Base-by-base conservation (phyloP, 2,329 filamentous ascomycete species). In the Verticillium klebahnii region DNA sequence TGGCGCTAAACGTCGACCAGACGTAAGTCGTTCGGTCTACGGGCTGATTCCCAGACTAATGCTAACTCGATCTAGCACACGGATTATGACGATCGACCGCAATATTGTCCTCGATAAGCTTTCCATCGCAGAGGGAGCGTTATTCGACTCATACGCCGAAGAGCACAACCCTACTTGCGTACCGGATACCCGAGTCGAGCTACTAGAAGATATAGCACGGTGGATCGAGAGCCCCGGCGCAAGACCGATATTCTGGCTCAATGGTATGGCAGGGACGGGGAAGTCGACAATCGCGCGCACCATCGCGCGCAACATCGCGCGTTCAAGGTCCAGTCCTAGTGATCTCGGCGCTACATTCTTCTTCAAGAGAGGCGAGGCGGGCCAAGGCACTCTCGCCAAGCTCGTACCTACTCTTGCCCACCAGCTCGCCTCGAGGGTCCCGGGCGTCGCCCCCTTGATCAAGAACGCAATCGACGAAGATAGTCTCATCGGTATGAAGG, bases 351-450 rank as follows among this genome's bases (percentile, higher is more conserved):
- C 73, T 2, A 77, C 72, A 62, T 81, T 82, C 64, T 80, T 80
- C 68, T 82, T 82, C 67, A 78, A 78, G 59, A 74, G 70, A 62
- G 77, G 74, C 1, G 76, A 78, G 57, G 68, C 66, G 3, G 75
- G 80, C 63, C 71, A 75, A 31, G 72, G 73, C 1, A 71, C 70
- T 54, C 70, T 72, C 2, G 65, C 65, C 5, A 71, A 68, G 57
- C 70, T 82, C 40, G 72, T 82, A 17, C 69, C 76, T 0, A 81
- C 78, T 0, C 67, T 82, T 36, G 72, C 74, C 6, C 14, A 36
- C 34, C 34, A 36, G 34, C 14, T 36, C 9, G 34, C 34, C 14
- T 60, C 62, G 9, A 69, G 79, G 45, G 65, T 81, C 2, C 73
- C 75, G 17, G 50, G 60, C 2, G 50, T 79, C 1, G 68, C 65